Evolutionary conservation across 805 yeast genomes (phyloP).

Genomic region (Yarrowia keelungensis): DNA sequence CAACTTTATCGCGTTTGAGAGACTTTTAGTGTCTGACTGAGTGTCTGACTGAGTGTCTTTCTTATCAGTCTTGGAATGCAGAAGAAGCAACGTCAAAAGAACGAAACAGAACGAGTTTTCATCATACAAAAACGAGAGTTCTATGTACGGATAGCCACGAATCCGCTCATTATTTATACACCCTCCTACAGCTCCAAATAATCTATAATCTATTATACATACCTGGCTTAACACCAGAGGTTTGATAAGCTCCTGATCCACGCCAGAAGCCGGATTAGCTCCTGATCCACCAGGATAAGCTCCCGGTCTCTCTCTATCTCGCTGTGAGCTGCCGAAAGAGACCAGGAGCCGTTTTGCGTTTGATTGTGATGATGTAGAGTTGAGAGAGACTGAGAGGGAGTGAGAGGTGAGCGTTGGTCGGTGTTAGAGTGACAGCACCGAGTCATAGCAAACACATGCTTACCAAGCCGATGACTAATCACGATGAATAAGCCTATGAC

Average conservation of each 20-base stretch:
- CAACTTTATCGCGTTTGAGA: background rate
- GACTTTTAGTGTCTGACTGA: background rate
- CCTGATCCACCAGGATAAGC: too few species aligned
- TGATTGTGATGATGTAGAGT: background rate
- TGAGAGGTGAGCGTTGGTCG: too few species aligned
- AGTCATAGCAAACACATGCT: too few species aligned
- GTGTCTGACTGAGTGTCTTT: background rate
- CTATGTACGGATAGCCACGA: too few species aligned
- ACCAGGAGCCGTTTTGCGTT: background rate
- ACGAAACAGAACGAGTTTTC: background rate
- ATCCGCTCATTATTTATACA: too few species aligned
- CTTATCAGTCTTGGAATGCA: constrained; percentile 18
- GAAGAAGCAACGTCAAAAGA: background rate
- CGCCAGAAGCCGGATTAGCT: too few species aligned
- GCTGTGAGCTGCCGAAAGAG: background rate
- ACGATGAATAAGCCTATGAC: too few species aligned
- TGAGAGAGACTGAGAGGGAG: background rate
- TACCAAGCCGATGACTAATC: too few species aligned
- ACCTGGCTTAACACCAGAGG: background rate
- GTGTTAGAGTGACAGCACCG: too few species aligned
- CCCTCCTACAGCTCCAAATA: background rate
- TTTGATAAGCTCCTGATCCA: too few species aligned
- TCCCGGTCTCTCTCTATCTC: background rate
- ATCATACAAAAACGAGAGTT: too few species aligned
- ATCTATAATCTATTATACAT: constrained; percentile 25